Evolutionary conservation across 2,329 filamentous ascomycete genomes (phyloP).

Genomic region (Gnomoniopsis sp.): DNA sequence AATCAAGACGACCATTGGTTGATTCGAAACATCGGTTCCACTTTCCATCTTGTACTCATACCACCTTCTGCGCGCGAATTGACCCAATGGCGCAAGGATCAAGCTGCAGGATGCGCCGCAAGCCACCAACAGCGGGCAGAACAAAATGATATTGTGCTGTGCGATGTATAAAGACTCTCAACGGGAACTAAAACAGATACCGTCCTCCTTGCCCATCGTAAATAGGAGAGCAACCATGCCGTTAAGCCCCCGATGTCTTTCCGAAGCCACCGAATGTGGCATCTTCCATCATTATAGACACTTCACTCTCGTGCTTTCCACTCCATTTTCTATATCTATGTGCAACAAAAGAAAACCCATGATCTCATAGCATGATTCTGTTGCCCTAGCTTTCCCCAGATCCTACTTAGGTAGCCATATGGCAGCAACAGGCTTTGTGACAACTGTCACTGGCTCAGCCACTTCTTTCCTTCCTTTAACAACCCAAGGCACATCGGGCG

Average conservation of each 20-base stretch:
- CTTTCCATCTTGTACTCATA: neutral
- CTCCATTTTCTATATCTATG: neutral
- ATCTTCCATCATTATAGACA: neutral
- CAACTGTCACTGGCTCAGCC: slow-evolving; percentile 2
- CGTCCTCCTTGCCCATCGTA: neutral
- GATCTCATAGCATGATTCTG: too few relatives aligned
- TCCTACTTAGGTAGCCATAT: neutral
- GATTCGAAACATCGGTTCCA: neutral
- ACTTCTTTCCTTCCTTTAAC: slow-evolving; percentile 6
- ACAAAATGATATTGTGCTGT: too few relatives aligned
- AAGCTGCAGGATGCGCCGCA: neutral
- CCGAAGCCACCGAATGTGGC: neutral
- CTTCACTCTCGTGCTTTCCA: neutral
- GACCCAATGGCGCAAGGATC: neutral
- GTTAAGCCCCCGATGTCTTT: neutral
- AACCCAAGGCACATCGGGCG: slow-evolving; percentile 2
- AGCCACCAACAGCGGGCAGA: neutral
- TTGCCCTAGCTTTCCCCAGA: too few relatives aligned
- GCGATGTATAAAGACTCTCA: neutral
- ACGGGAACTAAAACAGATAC: neutral
- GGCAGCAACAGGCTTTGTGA: slow-evolving; percentile 1
- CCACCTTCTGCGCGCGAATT: neutral
- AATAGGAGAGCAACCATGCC: neutral
- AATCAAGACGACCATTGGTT: neutral
- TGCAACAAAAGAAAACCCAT: too few relatives aligned